Evolutionary conservation across 495 filamentous ascomycete genomes (phyloP).

Genomic region (Neurospora discreta): DNA sequence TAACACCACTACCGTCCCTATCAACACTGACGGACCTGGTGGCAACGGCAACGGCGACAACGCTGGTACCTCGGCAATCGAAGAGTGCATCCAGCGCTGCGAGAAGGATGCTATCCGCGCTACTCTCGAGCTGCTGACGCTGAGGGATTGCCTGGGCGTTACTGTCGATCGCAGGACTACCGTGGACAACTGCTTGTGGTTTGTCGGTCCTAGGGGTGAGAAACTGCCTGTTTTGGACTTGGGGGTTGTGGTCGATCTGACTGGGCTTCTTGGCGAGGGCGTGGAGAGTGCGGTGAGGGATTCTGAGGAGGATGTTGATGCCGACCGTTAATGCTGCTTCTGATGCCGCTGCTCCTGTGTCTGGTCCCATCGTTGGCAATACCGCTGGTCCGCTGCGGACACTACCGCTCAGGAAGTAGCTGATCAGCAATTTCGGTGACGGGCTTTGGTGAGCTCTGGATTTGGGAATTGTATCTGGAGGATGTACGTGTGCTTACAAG

Average conservation of each 20-base stretch:
- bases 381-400: background rate
- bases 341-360: no score
- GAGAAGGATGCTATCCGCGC: background rate
- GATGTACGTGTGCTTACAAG: background rate
- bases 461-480: background rate
- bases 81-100: slow-evolving; percentile 6
- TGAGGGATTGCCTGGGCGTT: slow-evolving; percentile 7
- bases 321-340: background rate
- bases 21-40: background rate
- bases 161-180: background rate
- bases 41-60: background rate
- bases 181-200: slow-evolving; percentile 8
- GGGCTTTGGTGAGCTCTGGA: background rate
- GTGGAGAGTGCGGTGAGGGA: background rate
- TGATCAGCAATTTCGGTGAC: background rate
- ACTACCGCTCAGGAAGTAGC: background rate
- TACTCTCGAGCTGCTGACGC: background rate
- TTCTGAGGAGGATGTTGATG: background rate
- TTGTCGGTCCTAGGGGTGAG: slow-evolving; percentile 1
- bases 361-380: no score
- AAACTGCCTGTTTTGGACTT: background rate
- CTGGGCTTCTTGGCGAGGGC: slow-evolving; percentile 14
- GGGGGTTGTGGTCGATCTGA: background rate
- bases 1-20: slow-evolving; percentile 2
- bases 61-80: background rate